Conservation (phyloP, 352 stramenopile genomes). For the Pythium grandisporangium region DNA sequence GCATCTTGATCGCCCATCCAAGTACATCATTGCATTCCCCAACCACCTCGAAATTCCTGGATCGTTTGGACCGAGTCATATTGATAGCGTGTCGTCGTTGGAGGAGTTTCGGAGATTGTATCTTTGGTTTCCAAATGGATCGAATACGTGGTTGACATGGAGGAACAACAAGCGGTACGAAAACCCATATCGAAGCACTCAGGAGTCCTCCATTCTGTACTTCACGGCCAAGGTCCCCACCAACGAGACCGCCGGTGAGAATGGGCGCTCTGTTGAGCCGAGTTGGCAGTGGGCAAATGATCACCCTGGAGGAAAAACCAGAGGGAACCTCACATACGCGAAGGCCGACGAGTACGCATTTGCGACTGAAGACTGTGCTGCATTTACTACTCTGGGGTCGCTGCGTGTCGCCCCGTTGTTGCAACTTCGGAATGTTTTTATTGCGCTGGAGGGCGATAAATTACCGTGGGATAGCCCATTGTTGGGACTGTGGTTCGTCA, state of each 20-base stretch:
- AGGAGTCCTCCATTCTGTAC: not conserved
- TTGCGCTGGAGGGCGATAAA: not conserved
- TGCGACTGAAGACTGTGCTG: not conserved
- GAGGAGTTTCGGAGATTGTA: not conserved
- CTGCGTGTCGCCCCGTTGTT: not conserved
- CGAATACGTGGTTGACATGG: not conserved
- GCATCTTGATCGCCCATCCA: too few species aligned
- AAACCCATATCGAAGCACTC: not conserved
- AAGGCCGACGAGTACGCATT: not conserved
- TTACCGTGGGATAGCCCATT: not conserved
- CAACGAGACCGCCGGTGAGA: too few species aligned
- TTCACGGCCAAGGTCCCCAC: not conserved
- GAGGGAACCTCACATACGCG: not conserved
- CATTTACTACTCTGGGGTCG: not conserved
- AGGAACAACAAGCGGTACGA: not conserved
- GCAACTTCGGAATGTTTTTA: not conserved
- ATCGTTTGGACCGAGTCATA: not conserved
- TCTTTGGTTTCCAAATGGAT: not conserved
- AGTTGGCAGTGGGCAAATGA: not conserved
- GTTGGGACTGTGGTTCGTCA: not conserved
- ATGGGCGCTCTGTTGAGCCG: too few species aligned
- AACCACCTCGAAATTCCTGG: not conserved
- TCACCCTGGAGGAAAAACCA: not conserved
- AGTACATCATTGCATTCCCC: not conserved
- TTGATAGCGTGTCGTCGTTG: not conserved